Base-by-base conservation (phyloP, 2,329 filamentous ascomycete species). In the Thielaviopsis ethacetica region DNA sequence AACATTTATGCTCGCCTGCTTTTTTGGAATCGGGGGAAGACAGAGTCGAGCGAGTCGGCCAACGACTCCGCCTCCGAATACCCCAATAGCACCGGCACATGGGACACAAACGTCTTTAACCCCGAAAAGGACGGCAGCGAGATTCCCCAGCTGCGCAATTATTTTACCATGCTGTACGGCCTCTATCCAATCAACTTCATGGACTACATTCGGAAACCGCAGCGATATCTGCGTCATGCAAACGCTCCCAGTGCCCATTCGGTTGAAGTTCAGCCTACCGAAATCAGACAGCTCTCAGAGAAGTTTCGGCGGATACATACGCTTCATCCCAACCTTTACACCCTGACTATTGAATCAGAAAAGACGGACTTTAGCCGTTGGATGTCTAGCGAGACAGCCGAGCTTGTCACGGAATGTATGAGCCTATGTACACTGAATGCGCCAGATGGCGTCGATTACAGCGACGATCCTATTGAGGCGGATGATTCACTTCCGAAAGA, bases 111-210 rank as follows among this genome's bases (percentile, higher is more conserved):
- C 44, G 68, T 76, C 6, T 82, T 81, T 62, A 76, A 82, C 5
- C 74, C 81, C n/a, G 81, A 84, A 38, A 73, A 76, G 12, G 80
- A 86, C 57, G 80, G 81, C 50, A 75, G 77, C 5, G 73, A 77
- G 2, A 79, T 88, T 2, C 81, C 83, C 5, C 83, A 88, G 61
- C 75, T 91, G 1, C 71, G 83, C 57, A 81, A 84, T 64, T 91
- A 88, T 69, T 93, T 90, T 65, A 91, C 86, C 2, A 84, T 90
- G 26, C 75, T 93, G 0, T 93, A 93, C 64, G 88, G 88, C 0
- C 72, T 93, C 4, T 93, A 91, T 63, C 88, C 88, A 1, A 80
- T 91, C 66, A 91, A 91, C 67, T 89, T 93, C 65, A 86, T 89
- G 80, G 85, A 85, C 69, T 93, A 91, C 67, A 85, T 93, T 62